These are phyloP conservation scores for Nicotiana noctiflora DNA, from an alignment of 257 asterid genomes.

Conservation along the genomic window DNA sequence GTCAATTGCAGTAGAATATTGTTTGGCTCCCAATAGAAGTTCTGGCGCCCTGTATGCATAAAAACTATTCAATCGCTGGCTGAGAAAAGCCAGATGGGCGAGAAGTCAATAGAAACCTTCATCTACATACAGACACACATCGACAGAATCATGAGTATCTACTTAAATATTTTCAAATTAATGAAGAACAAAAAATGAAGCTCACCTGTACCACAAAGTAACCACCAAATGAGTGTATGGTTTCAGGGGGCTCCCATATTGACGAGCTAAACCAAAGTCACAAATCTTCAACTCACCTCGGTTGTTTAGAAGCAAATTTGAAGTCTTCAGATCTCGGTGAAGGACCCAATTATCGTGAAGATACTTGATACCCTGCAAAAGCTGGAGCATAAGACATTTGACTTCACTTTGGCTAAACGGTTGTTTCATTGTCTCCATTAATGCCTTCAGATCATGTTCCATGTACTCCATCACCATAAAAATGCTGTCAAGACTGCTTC, in stretches of 20 bases:
- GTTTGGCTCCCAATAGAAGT: conserved; percentile 72
- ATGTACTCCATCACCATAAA: conserved; percentile 94
- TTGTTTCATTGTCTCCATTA: conserved; percentile 74
- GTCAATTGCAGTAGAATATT: conserved; percentile 83
- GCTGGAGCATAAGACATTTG: conserved; percentile 87
- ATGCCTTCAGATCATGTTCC: conserved; percentile 84
- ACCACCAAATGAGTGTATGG: conserved; percentile 86
- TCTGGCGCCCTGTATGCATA: conserved; percentile 74
- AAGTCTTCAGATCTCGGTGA: conserved; percentile 85
- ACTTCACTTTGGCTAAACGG: conserved; percentile 83
- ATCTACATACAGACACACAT: not conserved
- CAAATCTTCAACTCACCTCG: conserved; percentile 80
- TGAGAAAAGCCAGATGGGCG: not conserved
- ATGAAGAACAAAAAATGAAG: not conserved
- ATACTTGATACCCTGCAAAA: conserved; percentile 62
- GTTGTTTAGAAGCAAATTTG: conserved; percentile 71
- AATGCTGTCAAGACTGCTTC: conserved; percentile 64
- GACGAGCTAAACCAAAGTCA: conserved; percentile 92
- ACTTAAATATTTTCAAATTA: not conserved
- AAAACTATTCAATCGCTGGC: not conserved
- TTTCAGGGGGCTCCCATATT: conserved; percentile 78
- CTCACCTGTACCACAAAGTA: conserved; percentile 93
- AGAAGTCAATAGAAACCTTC: not conserved
- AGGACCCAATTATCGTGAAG: conserved; percentile 89
- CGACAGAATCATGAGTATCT: not conserved